phyloP scores from a whole-genome alignment of 2,329 filamentous ascomycete genomes.

The Ophiostoma perfectum region DNA sequence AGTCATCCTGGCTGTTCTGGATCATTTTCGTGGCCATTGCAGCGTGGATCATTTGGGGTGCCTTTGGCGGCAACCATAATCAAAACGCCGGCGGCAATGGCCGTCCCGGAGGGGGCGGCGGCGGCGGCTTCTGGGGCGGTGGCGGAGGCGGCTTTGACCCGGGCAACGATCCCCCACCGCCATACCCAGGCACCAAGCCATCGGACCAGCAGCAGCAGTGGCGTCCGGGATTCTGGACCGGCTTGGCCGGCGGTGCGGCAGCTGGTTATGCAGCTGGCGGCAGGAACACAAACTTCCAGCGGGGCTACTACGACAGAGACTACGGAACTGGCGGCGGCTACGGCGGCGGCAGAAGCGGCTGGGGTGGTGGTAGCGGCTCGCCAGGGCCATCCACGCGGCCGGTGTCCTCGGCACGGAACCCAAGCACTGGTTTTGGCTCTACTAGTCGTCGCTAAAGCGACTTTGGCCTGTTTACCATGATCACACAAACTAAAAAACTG shows the following conservation, averaged over 20 bases:
- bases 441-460: neutral
- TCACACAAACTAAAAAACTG: too few species aligned
- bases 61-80: conserved; percentile 27
- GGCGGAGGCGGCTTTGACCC: conserved; percentile 34
- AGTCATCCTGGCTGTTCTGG: conserved; percentile 46
- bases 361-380: conserved; percentile 31
- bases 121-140: conserved; percentile 39
- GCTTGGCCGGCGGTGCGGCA: conserved; percentile 61
- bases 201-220: conserved; percentile 39
- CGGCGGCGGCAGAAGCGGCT: conserved; percentile 19
- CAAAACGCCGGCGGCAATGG: conserved; percentile 25
- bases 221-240: conserved; percentile 71
- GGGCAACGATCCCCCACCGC: conserved; percentile 48
- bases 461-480: too few species aligned
- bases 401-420: conserved; percentile 47
- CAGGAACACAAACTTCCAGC: conserved; percentile 34
- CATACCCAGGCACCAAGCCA: conserved; percentile 44
- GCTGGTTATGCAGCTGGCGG: conserved; percentile 60
- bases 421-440: conserved; percentile 65
- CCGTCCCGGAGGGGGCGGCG: conserved; percentile 28
- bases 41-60: conserved; percentile 57
- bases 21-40: conserved; percentile 56
- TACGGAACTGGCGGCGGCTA: conserved; percentile 24
- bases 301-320: conserved; percentile 28
- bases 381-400: conserved; percentile 35